Base-by-base conservation (phyloP, 495 filamentous ascomycete species). In the Hamigera avellanea region DNA sequence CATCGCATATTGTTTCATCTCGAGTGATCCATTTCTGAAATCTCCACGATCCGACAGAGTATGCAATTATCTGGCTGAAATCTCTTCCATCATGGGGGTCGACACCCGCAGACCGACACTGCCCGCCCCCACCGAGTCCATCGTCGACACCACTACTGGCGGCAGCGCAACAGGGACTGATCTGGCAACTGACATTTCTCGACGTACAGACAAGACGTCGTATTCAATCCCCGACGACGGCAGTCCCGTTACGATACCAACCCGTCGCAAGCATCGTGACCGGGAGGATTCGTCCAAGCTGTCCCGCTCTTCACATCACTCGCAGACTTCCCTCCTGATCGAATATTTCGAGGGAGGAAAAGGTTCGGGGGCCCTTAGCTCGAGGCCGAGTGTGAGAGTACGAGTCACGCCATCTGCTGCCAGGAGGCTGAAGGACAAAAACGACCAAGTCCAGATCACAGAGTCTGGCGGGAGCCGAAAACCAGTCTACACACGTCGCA, bases 181-280 rank as follows among this genome's bases (percentile, higher is more conserved):
- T 64, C 64, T 89, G 52, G 86, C 76, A 45, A 83, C 78, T 49
- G 76, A 81, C 57, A 44, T 84, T 48, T 87, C 82, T 54, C 80
- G 82, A 48, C 72, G 74, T 48, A 86, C 80, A 57, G 81, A 84
- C 63, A 75, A 74, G 64, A 80, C 80, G 34, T 80, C 83, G 36
- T 95, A 93, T 64, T 89, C 83, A 32, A 76, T 99, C 38, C 91
- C 87, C 16, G 89, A 94, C 59, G 89, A 99, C 76, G 93, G 91
- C 50, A 87, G 83, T 42, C 83, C 85, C 26, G 73, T 96, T 46
- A 95, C 83, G 35, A 89, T 96, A 48, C 48, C 79, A 49, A 89
- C 87, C 41, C 65, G 70, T 41, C 73, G 72, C 43, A 76, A 77
- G 43, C 75, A 67, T 40, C 51, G 64, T 31, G 61, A 64, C 34